Conservation (phyloP, 2,329 filamentous ascomycete species). For the Mycosphaerella arachidis region DNA sequence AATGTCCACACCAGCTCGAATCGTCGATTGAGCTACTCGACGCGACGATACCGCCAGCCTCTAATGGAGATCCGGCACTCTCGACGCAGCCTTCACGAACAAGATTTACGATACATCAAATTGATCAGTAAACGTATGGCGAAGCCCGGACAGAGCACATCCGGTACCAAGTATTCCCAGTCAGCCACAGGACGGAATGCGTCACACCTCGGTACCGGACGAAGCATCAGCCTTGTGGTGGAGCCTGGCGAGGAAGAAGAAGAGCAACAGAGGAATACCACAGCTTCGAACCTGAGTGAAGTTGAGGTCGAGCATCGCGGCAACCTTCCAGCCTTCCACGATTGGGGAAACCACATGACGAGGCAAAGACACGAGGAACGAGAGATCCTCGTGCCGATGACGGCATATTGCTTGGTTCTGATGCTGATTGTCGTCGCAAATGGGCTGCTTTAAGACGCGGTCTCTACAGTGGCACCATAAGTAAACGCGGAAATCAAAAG, state of each 20-base stretch:
- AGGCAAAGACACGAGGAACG: neutral
- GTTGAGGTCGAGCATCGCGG: constrained; percentile 11
- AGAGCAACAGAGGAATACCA: neutral
- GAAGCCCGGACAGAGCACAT: neutral
- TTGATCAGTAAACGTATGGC: neutral
- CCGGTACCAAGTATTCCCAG: neutral
- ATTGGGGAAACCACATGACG: constrained; percentile 4
- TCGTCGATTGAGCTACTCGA: neutral
- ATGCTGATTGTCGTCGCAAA: neutral
- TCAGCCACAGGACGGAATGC: neutral
- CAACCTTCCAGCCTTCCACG: too few relatives aligned
- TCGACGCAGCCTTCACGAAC: neutral
- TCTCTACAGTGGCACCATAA: too few relatives aligned
- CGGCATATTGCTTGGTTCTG: neutral
- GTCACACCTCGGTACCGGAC: neutral
- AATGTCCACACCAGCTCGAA: neutral
- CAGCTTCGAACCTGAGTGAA: neutral
- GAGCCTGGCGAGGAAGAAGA: neutral
- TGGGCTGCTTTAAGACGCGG: neutral
- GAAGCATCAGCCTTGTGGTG: neutral
- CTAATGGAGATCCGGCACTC: neutral
- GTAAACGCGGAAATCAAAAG: too few relatives aligned
- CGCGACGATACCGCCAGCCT: neutral
- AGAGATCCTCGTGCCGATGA: neutral
- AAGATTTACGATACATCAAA: neutral